phyloP scores from a whole-genome alignment of 139 green algal genomes.

The Chlamydomonas schloesseri region DNA sequence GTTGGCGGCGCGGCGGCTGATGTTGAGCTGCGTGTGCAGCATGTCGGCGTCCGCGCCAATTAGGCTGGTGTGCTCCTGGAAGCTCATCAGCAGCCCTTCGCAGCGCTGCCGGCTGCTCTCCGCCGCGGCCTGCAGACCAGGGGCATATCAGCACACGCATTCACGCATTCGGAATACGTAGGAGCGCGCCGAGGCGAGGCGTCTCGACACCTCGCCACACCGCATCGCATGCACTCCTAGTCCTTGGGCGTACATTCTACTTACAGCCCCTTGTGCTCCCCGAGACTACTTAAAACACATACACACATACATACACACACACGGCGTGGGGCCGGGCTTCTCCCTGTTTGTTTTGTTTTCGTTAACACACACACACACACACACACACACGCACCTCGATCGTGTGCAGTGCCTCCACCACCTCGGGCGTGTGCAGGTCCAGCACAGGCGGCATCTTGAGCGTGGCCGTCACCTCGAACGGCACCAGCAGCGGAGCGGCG shows the following conservation, averaged over 20 bases:
- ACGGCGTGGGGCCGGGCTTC: too few species aligned
- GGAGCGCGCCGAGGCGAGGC: too few species aligned
- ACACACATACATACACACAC: too few species aligned
- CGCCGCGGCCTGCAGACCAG: conserved; percentile 10
- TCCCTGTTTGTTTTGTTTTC: too few species aligned
- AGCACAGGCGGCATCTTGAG: conserved; percentile 47
- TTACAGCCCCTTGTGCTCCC: too few species aligned
- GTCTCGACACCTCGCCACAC: too few species aligned
- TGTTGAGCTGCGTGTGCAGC: conserved; percentile 22
- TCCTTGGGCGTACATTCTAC: too few species aligned
- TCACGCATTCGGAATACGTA: too few species aligned
- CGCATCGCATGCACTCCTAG: too few species aligned
- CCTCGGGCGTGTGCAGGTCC: neutral
- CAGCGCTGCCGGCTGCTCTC: conserved; percentile 42
- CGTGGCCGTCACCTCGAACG: conserved; percentile 46
- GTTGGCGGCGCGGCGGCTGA: neutral
- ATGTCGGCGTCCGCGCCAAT: conserved; percentile 18
- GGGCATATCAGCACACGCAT: too few species aligned
- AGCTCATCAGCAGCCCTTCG: conserved; percentile 43
- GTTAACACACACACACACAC: too few species aligned
- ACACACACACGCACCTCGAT: conserved; percentile 23
- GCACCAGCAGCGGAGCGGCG: conserved; percentile 7
- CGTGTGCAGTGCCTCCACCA: neutral
- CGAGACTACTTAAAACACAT: too few species aligned
- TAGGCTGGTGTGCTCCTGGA: conserved; percentile 45